Base-by-base conservation (phyloP, 345 rosid species). In the Heritiera fomes region DNA sequence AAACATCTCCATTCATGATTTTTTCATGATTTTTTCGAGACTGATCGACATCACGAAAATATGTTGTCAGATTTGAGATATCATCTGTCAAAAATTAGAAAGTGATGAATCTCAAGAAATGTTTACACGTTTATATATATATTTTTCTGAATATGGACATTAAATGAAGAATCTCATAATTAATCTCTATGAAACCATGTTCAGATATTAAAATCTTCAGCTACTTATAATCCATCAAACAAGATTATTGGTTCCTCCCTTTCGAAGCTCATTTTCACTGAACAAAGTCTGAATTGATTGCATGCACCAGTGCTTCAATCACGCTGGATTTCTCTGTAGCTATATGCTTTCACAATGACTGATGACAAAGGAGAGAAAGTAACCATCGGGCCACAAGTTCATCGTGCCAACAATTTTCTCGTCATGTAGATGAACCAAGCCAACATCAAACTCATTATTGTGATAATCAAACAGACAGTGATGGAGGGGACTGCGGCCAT, bases 151-250 rank as follows among this genome's bases (percentile, higher is more conserved):
- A 64, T 64, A 64, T 38, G 43, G 70, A 73, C 28, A 12, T 41
- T 12, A 20, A 59, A 41, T 23, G 20, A 40, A 73, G 64, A 55
- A 73, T 73, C 62, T 53, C 20, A 59, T 66, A 58, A 56, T 56
- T 73, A 73, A 20, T 74, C 20, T 45, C 13, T 41, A 43, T 59
- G 30, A 46, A 13, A 13, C 49, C 64, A 73, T 41, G 46, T 20
- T 63, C 45, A 3, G 43, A 49, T 52, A 58, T 67, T 70, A 70
- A 70, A 69, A 40, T 2, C 73, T 41, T 32, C 30, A 55, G 53
- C 79, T 41, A 53, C 63, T 75, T 75, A 13, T 5, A 60, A 6
- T 61, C 65, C 79, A 73, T 78, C 65, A 20, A 67, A 41, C 38
- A 10, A 72, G 43, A 41, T 58, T 20, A 8, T 2, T 32, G 14